phyloP scores from a whole-genome alignment of 2,329 filamentous ascomycete species.

The Pseudogymnoascus sp. region DNA sequence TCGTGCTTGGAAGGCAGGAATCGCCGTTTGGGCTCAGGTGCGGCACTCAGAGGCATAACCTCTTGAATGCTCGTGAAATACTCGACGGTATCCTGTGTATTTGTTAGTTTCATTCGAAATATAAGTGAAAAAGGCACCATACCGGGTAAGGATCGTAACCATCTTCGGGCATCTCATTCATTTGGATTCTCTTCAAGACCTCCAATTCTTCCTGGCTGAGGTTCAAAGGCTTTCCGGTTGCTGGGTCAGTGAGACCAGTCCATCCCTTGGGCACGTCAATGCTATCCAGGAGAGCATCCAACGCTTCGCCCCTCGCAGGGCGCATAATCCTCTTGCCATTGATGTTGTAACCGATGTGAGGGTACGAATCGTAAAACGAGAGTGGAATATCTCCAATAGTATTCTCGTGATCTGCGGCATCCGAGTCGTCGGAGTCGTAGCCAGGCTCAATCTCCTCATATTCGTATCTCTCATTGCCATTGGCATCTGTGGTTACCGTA shows the following conservation, averaged over 20 bases:
- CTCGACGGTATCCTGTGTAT: conserved; percentile 66
- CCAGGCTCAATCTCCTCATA: conserved; percentile 91
- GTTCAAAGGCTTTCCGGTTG: conserved; percentile 86
- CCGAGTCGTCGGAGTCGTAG: conserved; percentile 93
- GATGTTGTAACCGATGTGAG: conserved; percentile 97
- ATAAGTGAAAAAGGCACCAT: conserved; percentile 26
- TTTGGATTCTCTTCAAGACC: conserved; percentile 78
- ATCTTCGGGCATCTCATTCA: conserved; percentile 79
- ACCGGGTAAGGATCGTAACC: conserved; percentile 89
- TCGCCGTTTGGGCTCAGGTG: conserved; percentile 89
- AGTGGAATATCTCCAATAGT: conserved; percentile 94
- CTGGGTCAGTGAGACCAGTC: conserved; percentile 90
- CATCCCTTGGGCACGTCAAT: conserved; percentile 96
- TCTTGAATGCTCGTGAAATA: conserved; percentile 90
- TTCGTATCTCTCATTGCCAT: conserved; percentile 82
- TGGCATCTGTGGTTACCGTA: conserved; percentile 67
- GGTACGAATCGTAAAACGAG: conserved; percentile 94
- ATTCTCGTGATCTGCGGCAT: conserved; percentile 70
- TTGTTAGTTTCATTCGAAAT: conserved; percentile 18
- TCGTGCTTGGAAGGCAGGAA: conserved; percentile 97
- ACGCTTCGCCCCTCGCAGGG: conserved; percentile 83
- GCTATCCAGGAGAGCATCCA: conserved; percentile 89
- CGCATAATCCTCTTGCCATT: conserved; percentile 98
- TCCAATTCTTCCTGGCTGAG: conserved; percentile 83
- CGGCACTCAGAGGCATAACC: conserved; percentile 88